Conservation (phyloP, 768 basidiomycete species). For the Lyophyllum shimeji region DNA sequence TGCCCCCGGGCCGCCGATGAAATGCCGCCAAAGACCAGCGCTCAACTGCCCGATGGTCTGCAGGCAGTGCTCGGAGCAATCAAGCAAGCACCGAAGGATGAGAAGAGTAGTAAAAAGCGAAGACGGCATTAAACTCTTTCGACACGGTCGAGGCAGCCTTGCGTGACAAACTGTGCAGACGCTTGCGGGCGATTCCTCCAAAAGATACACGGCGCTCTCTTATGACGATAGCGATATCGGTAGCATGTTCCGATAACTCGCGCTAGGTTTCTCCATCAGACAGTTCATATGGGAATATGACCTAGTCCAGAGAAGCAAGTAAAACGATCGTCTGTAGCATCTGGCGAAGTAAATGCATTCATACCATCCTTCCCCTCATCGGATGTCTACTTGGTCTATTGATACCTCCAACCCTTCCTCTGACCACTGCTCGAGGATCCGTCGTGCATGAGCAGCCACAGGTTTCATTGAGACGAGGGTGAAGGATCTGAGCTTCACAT, state of each 20-base stretch:
- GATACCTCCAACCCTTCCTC: conserved; percentile 26
- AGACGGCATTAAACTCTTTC: not conserved
- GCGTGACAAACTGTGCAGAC: not conserved
- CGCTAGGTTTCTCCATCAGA: not conserved
- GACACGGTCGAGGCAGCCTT: not conserved
- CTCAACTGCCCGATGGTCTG: conserved; percentile 36
- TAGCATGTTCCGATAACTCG: not conserved
- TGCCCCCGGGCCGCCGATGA: conserved; percentile 8
- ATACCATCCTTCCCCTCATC: not conserved
- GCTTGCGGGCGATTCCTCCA: not conserved
- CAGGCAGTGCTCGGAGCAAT: conserved; percentile 60
- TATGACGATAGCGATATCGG: not conserved
- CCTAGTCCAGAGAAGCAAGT: not conserved
- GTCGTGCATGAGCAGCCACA: conserved; percentile 18
- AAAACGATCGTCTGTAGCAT: not conserved
- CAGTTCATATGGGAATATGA: not conserved
- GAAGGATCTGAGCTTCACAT: conserved; percentile 22
- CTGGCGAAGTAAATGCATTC: not conserved
- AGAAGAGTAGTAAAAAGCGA: conserved; percentile 32
- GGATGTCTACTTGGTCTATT: conserved; percentile 2
- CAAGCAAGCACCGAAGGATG: conserved; percentile 50
- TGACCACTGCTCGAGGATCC: conserved; percentile 20
- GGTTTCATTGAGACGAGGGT: conserved; percentile 30
- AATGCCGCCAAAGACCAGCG: conserved; percentile 9
- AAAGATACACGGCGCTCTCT: not conserved